Evolutionary conservation across 2,329 filamentous ascomycete genomes (phyloP), one percentile per base, ranked within the genome.

Genomic region (Fusarium citri): DNA sequence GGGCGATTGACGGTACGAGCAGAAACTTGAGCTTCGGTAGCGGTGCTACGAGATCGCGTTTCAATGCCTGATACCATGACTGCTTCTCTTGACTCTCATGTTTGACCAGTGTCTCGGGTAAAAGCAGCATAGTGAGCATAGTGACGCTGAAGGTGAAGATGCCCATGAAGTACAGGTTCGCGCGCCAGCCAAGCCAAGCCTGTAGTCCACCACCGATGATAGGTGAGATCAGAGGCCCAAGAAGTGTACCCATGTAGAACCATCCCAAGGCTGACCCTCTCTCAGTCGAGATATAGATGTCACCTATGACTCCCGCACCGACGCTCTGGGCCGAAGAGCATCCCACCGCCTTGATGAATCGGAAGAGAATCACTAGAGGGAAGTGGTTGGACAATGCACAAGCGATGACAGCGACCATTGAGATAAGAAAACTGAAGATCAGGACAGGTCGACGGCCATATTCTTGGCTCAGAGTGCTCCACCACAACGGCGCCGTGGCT

Each of bases 231-330:
- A 64, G 14, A 10, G 60, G 60, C 1, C 60, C 56, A 20, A 64
- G 54, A 6, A 64, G 57, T 10, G 57, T 64, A 16, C 60, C 60
- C 8, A 64, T 22, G 28, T 64, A 64, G 16, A 64, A 64, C 60
- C 60, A 64, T 15, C 60, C 60, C 2, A 64, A 20, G 3, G 57
- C 60, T 2, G 57, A 55, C 23, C 60, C 60, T 23, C 60, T 57
- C 26, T 62, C 60, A 6, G 60, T 63, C 30, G 57, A 48, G 41
- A 48, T 48, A 16, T 61, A 63, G 34, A 63, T 48, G 15, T 63
- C 60, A 9, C 60, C 48, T n/a, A 63, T 63, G 30, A 63, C 57
- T 1, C 60, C 60, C 2, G 54, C 54, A 1, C 54, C 46, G 3
- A 56, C 54, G 2, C 54, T 53, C 5, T 57, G 54, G 10, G 54